Base-by-base conservation (phyloP, 1,139 yeast genomes). In the Pichia sp. region DNA sequence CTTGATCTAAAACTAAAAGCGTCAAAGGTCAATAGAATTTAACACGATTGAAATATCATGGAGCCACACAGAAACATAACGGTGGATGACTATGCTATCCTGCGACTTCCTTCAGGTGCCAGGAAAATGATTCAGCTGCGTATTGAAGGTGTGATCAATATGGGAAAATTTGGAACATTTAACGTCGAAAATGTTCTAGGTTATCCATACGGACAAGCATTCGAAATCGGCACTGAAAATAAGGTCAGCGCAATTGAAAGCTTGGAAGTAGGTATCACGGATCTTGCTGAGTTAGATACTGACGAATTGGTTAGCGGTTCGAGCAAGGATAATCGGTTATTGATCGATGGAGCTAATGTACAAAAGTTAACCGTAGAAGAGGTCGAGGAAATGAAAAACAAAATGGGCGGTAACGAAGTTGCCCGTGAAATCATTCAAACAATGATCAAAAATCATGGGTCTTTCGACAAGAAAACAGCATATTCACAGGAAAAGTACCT, bases 101-200 rank as follows among this genome's bases (percentile, higher is more conserved):
- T 93, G 44, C 77, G 85, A 52, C 75, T 90, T 55, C 98, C 98
- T 1, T 89, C 97, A 1, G 88, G 84, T 53, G 87, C 88, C 54
- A 70, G 84, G 64, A 87, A 87, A 66, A 77, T 90, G 41, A 83
- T 87, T 23, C 82, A 85, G 62, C 72, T 90, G 56, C 78, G 75
- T 51, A 77, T 80, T 2, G 83, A 80, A 40, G 82, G 85, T 0
- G 68, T 79, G 7, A 76, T 93, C 15, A 81, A 82, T 55, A 74
- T 95, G 61, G 99, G 99, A 1, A 93, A 93, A 69, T 95, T 93
- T 70, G 99, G 99, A 8, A 75, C 85, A 1, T 93, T 95, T 69
- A 74, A 78, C 46, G 90, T 87, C 5, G 81, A 85, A 61, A 86
- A 82, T 54, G 79, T 93, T 15, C 67, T 93, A 41, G 97, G 97